Evolutionary conservation across 805 yeast species (phyloP), one percentile per base, ranked within the genome.

Genomic region (Zygoascus ofunaensis): DNA sequence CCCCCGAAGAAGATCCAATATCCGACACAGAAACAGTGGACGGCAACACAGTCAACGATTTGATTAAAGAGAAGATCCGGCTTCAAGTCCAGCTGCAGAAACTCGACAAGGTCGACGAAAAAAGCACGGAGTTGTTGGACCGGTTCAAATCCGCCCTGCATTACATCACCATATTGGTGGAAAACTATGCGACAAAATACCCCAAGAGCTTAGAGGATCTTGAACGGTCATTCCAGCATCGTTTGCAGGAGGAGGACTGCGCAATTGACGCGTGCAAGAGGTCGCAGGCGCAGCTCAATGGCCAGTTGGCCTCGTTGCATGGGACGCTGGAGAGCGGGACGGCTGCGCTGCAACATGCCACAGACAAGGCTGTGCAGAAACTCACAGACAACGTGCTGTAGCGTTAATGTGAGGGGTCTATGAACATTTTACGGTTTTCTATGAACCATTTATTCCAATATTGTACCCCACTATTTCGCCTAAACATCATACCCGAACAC

Each of bases 401-500:
- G n/a, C n/a, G n/a, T n/a, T n/a, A n/a, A n/a, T n/a, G n/a, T n/a
- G n/a, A n/a, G n/a, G n/a, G n/a, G n/a, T n/a, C n/a, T n/a, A n/a
- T n/a, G n/a, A n/a, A n/a, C n/a, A n/a, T n/a, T n/a, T n/a, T n/a
- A n/a, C n/a, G n/a, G n/a, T n/a, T n/a, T n/a, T n/a, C n/a, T n/a
- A n/a, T n/a, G n/a, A n/a, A n/a, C n/a, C n/a, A n/a, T n/a, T n/a
- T n/a, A n/a, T n/a, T n/a, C n/a, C n/a, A n/a, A n/a, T n/a, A n/a
- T n/a, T n/a, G n/a, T n/a, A n/a, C n/a, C n/a, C n/a, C n/a, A n/a
- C n/a, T n/a, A n/a, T n/a, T n/a, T n/a, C n/a, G n/a, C n/a, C 21
- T 17, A 30, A 7, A 30, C 35, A 3, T 33, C 38, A 21, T 48
- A 47, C 4, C 61, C 76, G 72, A 56, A 77, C 72, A 80, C 72